Evolutionary conservation across 148 eudicot genomes (phyloP), one percentile per base, ranked within the genome.

Genomic region (Vaccinium vitisidaea): DNA sequence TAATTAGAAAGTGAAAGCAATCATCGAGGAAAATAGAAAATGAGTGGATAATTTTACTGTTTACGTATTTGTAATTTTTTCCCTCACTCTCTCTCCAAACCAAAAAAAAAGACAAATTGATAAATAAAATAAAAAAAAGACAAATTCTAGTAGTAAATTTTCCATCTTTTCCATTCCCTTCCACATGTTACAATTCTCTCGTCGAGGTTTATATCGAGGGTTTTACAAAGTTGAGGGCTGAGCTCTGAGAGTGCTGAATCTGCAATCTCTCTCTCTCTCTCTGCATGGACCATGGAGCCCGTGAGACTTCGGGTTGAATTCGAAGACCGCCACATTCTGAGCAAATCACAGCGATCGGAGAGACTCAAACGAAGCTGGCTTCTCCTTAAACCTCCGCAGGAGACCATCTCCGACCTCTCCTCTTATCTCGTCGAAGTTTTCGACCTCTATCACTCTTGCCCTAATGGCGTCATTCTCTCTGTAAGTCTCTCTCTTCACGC

Each of bases 401-500:
- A 78, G 39, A 92, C 92, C 80, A 87, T 94, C 52, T 85, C 92
- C 49, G 94, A 92, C 54, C 84, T 94, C 36, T 88, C 87, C 73
- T 84, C 90, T 32, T 87, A 93, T 67, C 53, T 96, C 46, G 80
- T 87, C 84, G 88, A 87, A 80, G 74, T 85, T 76, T 96, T 92
- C 87, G 88, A 85, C 80, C 98, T 96, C 86, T 81, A 83, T 76
- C 71, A 84, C 12, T 88, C 97, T 82, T 96, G 98, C 89, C 95
- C 98, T 79, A 50, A 92, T 87, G 98, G 99, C 88, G 69, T 96
- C 80, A 75, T 89, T 50, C 98, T 96, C 89, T 92, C 85, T 86
- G 99, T 96, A 92, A 52, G 75, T 74, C 43, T 55, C 39, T 81
- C 48, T 48, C 84, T 56, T 15, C 46, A 71, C 80, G 86, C 82